Percentiles rank a stretch among this genome's conserved stretches.
phyloP scores from a whole-genome alignment of 2,329 filamentous ascomycete species.

The Cyclaneusma minus region DNA sequence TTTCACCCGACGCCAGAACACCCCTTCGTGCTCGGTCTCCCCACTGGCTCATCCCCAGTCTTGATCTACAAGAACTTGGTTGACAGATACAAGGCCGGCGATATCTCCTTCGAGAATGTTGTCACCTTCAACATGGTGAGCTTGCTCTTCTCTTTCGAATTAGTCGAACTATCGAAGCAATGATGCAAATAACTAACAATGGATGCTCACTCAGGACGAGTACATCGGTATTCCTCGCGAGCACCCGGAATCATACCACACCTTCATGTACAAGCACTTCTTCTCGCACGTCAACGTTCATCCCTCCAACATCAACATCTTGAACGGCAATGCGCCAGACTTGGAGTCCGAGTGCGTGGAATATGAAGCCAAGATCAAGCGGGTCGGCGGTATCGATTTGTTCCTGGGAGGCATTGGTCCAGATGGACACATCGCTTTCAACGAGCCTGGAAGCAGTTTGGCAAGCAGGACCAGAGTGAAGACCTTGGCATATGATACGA shows the following conservation, averaged over 20 bases:
- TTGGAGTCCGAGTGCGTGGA: slow-evolving; percentile 62
- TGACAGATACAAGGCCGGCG: slow-evolving; percentile 49
- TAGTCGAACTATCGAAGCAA: background rate
- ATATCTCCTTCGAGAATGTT: slow-evolving; percentile 74
- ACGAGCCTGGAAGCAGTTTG: slow-evolving; percentile 71
- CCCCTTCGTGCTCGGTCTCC: slow-evolving; percentile 71
- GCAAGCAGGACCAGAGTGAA: slow-evolving; percentile 69
- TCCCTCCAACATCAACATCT: slow-evolving; percentile 70
- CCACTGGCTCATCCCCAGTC: slow-evolving; percentile 69
- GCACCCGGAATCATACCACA: slow-evolving; percentile 76
- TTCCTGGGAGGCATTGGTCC: slow-evolving; percentile 77
- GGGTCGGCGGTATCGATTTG: slow-evolving; percentile 64
- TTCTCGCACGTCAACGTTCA: slow-evolving; percentile 74
- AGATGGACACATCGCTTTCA: slow-evolving; percentile 82
- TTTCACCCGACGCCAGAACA: slow-evolving; percentile 57
- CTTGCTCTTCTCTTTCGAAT: slow-evolving; percentile 4
- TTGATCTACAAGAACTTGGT: slow-evolving; percentile 66
- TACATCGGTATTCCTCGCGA: slow-evolving; percentile 73
- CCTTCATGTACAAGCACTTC: slow-evolving; percentile 88
- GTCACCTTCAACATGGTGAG: slow-evolving; percentile 82
- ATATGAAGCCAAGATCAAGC: slow-evolving; percentile 66
- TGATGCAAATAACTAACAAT: slow-evolving; percentile 7
- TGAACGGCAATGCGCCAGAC: slow-evolving; percentile 65
- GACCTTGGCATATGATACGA: slow-evolving; percentile 76
- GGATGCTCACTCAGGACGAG: slow-evolving; percentile 44